These are phyloP conservation scores for Huntiella savannae DNA, from an alignment of 2,329 filamentous ascomycete genomes.

Conservation along the genomic window DNA sequence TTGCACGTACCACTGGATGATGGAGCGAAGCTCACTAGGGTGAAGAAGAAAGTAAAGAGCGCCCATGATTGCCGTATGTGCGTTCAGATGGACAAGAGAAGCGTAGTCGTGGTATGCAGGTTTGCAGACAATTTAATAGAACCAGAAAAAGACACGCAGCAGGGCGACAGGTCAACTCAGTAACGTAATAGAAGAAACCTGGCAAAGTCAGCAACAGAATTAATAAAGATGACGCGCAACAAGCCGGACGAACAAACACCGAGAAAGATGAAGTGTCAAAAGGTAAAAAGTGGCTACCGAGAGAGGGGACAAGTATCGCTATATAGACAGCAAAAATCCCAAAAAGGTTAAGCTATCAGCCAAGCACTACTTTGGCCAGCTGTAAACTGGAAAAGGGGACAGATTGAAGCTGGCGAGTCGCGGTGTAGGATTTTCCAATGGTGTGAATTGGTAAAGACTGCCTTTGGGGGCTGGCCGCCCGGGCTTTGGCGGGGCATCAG, in stretches of 20 bases:
- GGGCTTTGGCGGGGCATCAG: no score
- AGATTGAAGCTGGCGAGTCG: background rate
- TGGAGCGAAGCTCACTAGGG: conserved; percentile 57
- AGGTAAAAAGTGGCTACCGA: background rate
- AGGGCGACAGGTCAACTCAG: background rate
- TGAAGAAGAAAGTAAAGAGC: conserved; percentile 56
- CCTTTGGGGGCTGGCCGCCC: no score
- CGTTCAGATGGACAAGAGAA: background rate
- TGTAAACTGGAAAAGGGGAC: background rate
- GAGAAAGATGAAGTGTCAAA: no score
- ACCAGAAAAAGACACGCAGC: background rate
- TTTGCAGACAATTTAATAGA: background rate
- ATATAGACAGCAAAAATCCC: background rate
- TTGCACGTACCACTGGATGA: conserved; percentile 63
- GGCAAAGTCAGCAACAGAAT: background rate
- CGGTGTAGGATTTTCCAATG: conserved; percentile 3
- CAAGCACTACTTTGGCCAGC: background rate
- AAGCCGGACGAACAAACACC: background rate
- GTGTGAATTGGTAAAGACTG: background rate
- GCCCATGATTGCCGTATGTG: conserved; percentile 27
- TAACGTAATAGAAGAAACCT: background rate
- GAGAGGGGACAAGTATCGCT: background rate
- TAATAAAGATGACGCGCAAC: background rate
- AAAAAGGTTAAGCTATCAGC: background rate
- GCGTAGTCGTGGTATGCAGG: no score